Base-by-base conservation (phyloP, 2,329 filamentous ascomycete genomes). In the Apiospora malaysiana region DNA sequence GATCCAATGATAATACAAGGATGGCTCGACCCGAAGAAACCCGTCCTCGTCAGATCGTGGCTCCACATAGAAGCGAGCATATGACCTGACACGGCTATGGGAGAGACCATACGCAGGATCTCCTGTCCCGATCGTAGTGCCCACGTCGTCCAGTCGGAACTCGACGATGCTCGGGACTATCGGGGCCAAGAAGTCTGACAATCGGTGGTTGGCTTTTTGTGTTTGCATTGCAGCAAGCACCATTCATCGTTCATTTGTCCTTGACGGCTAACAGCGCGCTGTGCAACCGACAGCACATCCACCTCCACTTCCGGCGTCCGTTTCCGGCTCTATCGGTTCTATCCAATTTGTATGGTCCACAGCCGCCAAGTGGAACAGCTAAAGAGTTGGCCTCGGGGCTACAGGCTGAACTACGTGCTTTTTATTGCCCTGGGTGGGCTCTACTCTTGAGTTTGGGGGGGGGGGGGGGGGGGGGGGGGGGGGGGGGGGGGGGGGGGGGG, bases 351-450 rank as follows among this genome's bases (percentile, higher is more conserved):
- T 40, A 40, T 63, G 56, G 56, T 10, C 56, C 56, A 63, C 56
- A 40, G 56, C 56, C 32, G 56, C 56, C 56, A 63, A 63, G 56
- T 40, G 56, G 56, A 63, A 63, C 56, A 40, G 27, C 56, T 37
- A 63, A 16, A n/a, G 32, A 14, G 56, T 37, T 63, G 56, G 51
- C 14, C 27, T 59, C 21, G 47, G 12, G n/a, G 25, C 47, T 51
- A 51, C 23, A 23, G 23, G 47, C 47, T 46, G 45, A 46, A 21
- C 45, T 46, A 46, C 47, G 47, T 25, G 47, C 47, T 59, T 37
- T 59, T 59, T 59, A 59, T 59, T 59, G 27, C 27, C 27, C 27
- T 59, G 16, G 51, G 32, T 63, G 27, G 56, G 56, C 32, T 63
- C 32, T 40, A 40, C 18, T 40, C n/a, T n/a, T n/a, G n/a, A n/a